These are phyloP conservation scores for Diaporthe amygdali DNA, from an alignment of 2,329 filamentous ascomycete species.

Conservation along the genomic window DNA sequence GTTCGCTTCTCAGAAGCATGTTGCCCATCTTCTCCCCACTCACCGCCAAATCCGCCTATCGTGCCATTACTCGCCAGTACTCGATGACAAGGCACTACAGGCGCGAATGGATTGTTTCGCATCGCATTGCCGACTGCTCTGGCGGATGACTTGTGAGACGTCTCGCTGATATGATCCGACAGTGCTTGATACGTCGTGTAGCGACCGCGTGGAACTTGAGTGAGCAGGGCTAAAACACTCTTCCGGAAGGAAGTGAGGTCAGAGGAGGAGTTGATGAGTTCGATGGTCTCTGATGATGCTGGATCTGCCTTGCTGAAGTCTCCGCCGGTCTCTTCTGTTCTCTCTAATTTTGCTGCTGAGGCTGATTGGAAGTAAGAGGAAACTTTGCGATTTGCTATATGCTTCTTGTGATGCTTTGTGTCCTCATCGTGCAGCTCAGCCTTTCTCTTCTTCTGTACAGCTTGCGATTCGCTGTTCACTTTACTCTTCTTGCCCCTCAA, in stretches of 20 bases:
- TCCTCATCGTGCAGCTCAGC: not conserved
- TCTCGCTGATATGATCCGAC: not conserved
- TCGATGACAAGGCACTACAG: not conserved
- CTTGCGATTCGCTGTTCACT: not conserved
- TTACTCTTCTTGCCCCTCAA: conserved; percentile 17
- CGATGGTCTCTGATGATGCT: not conserved
- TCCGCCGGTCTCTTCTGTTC: not conserved
- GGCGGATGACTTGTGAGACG: not conserved
- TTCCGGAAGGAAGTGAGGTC: not conserved
- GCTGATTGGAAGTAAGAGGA: not conserved
- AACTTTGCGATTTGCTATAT: not conserved
- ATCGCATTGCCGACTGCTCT: not conserved
- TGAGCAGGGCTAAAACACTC: not conserved
- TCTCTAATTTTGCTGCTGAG: not conserved
- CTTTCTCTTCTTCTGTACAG: not conserved
- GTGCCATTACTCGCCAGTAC: not conserved
- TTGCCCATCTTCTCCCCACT: not conserved
- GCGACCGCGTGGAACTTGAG: not conserved
- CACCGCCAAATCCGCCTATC: not conserved
- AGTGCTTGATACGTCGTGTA: not conserved
- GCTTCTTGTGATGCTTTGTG: not conserved
- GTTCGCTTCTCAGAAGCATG: not conserved
- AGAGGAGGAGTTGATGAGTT: not conserved
- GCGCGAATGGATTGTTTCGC: not conserved
- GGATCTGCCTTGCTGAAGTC: not conserved